Percentiles rank a stretch among this genome's conserved stretches.
Evolutionary conservation across 352 stramenopile species (phyloP).

Genomic region (Halophytophthora batemanensis): DNA sequence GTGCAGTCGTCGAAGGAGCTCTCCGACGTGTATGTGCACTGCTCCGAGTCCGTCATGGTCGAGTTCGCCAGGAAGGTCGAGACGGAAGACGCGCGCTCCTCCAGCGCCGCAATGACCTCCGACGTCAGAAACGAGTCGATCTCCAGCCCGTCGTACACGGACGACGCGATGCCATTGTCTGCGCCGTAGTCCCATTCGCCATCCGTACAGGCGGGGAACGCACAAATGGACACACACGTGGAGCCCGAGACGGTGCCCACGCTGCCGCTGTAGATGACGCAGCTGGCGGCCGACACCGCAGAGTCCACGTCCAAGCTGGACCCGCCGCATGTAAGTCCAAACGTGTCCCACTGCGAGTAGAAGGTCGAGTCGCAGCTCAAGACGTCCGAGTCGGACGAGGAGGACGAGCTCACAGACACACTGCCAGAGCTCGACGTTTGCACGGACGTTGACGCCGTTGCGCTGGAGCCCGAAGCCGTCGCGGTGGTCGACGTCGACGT

Average conservation of each 20-base stretch:
- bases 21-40: conserved; percentile 64
- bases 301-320: conserved; percentile 43
- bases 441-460: conserved; percentile 17
- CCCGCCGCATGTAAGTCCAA: conserved; percentile 59
- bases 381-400: conserved; percentile 27
- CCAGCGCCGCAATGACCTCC: conserved; percentile 37
- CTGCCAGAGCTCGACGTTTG: conserved; percentile 7
- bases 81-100: conserved; percentile 35
- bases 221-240: conserved; percentile 77
- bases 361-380: conserved; percentile 76
- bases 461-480: conserved; percentile 6
- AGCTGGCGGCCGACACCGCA: conserved; percentile 50
- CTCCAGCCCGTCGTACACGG: conserved; percentile 51
- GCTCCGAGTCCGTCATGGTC: conserved; percentile 50
- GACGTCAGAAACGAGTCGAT: conserved; percentile 59
- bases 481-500: conserved; percentile 5
- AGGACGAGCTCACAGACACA: conserved; percentile 3
- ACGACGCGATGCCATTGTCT: conserved; percentile 61
- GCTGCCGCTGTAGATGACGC: conserved; percentile 76
- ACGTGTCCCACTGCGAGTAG: conserved; percentile 71
- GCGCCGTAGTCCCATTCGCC: conserved; percentile 56
- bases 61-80: conserved; percentile 55
- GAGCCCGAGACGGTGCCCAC: conserved; percentile 42
- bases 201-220: conserved; percentile 65
- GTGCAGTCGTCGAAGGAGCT: conserved; percentile 62